These are phyloP conservation scores for Posidonia oceanica DNA, from an alignment of 116 monocot species.

Conservation along the genomic window DNA sequence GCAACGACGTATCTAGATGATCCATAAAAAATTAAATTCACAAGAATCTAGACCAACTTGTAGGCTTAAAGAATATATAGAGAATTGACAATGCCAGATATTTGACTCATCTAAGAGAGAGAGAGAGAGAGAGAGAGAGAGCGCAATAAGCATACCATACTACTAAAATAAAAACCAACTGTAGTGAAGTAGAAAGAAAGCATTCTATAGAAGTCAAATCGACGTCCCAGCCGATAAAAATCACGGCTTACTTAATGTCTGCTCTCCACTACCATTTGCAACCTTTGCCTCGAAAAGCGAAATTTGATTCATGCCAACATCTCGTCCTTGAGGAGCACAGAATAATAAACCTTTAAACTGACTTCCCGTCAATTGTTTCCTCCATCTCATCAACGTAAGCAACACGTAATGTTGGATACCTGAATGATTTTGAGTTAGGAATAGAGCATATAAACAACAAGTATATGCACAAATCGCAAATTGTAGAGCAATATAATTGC, in stretches of 20 bases:
- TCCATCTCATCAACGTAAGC: slow-evolving; percentile 95
- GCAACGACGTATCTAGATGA: no score
- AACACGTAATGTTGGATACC: slow-evolving; percentile 74
- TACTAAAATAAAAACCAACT: slow-evolving; percentile 91
- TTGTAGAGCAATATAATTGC: background rate
- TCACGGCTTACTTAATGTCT: slow-evolving; percentile 88
- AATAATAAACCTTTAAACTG: slow-evolving; percentile 73
- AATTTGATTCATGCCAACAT: slow-evolving; percentile 98
- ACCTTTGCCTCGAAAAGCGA: slow-evolving; percentile 96
- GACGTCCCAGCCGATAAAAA: slow-evolving; percentile 77
- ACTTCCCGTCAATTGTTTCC: slow-evolving; percentile 43
- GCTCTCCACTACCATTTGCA: slow-evolving; percentile 94
- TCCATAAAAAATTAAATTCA: no score
- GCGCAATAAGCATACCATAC: slow-evolving; percentile 53
- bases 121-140: background rate
- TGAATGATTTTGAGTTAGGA: slow-evolving; percentile 6
- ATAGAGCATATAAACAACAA: no score
- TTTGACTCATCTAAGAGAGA: no score
- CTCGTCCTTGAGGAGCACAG: slow-evolving; percentile 97
- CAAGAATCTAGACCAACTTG: no score
- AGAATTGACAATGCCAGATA: no score
- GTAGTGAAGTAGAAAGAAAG: slow-evolving; percentile 95
- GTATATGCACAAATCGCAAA: background rate
- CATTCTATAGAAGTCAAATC: slow-evolving; percentile 96
- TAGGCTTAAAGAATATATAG: no score